A percentile compares a stretch with the other conserved stretches of the same genome.
These are phyloP conservation scores for Acanthamoeba triangularis DNA, from an alignment of 208 protist species.

Conservation along the genomic window DNA sequence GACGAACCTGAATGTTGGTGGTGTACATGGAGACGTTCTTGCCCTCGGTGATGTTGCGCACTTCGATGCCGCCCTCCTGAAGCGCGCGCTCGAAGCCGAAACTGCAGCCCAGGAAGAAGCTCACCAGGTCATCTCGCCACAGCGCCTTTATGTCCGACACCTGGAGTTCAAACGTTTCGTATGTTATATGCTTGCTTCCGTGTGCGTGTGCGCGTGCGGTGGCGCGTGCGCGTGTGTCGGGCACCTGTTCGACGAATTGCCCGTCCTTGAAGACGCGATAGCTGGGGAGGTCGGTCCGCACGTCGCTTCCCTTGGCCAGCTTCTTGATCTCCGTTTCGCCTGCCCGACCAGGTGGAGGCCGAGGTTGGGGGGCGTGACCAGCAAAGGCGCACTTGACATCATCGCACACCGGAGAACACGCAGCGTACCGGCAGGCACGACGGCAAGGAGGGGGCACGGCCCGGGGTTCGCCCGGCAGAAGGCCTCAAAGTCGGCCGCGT, in stretches of 20 bases:
- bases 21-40: slow-evolving; percentile 83
- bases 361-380: not conserved
- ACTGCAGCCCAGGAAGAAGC: slow-evolving; percentile 79
- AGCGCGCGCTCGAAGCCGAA: slow-evolving; percentile 79
- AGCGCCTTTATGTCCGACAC: slow-evolving; percentile 71
- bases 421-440: slow-evolving; percentile 12
- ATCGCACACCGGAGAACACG: not conserved
- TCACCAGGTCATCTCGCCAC: slow-evolving; percentile 76
- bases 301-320: slow-evolving; percentile 55
- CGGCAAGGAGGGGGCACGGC: slow-evolving; percentile 70
- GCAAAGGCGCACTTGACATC: too few relatives aligned
- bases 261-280: slow-evolving; percentile 74
- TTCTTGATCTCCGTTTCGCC: slow-evolving; percentile 63
- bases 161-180: not conserved
- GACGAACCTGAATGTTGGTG: slow-evolving; percentile 74
- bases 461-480: slow-evolving; percentile 72
- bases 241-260: slow-evolving; percentile 58
- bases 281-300: slow-evolving; percentile 76
- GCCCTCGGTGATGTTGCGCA: slow-evolving; percentile 79
- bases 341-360: not conserved
- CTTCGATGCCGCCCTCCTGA: slow-evolving; percentile 65
- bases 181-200: not conserved
- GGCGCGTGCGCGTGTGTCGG: not conserved
- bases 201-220: not conserved
- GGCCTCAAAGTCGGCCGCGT: slow-evolving; percentile 66